These are phyloP conservation scores for Scedosporium minutisporum DNA, from an alignment of 2,329 filamentous ascomycete genomes.

Conservation along the genomic window DNA sequence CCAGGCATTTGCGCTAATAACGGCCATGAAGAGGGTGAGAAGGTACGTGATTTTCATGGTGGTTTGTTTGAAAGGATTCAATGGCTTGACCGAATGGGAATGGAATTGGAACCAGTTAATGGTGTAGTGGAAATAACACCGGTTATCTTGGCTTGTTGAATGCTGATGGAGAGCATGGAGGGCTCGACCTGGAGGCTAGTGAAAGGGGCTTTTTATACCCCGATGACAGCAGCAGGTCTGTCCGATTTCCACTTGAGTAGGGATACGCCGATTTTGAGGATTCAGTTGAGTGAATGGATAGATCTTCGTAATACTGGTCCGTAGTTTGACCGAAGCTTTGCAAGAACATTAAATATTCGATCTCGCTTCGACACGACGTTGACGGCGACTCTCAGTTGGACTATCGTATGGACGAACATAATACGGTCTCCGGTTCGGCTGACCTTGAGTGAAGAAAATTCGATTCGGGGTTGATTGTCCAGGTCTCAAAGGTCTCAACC, in stretches of 20 bases:
- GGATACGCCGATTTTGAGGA: not conserved
- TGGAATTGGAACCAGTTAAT: no score
- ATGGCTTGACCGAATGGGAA: not conserved
- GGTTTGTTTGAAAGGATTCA: not conserved
- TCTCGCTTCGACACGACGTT: not conserved
- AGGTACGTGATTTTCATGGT: not conserved
- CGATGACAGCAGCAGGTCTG: no score
- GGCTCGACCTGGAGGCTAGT: no score
- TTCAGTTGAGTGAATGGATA: not conserved
- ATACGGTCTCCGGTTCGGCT: not conserved
- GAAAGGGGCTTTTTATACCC: no score
- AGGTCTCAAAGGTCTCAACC: no score
- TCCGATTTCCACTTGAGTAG: not conserved
- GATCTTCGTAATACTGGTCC: not conserved
- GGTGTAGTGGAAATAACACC: not conserved
- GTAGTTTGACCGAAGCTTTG: not conserved
- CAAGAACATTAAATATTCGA: not conserved
- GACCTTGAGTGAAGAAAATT: not conserved
- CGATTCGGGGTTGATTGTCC: no score
- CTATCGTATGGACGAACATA: not conserved
- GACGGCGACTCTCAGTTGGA: not conserved
- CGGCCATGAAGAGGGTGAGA: not conserved
- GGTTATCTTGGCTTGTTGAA: no score
- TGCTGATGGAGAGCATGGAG: no score
- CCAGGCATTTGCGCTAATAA: not conserved